Conservation (phyloP, 139 green algal genomes). For the Dunaliella primolecta region DNA sequence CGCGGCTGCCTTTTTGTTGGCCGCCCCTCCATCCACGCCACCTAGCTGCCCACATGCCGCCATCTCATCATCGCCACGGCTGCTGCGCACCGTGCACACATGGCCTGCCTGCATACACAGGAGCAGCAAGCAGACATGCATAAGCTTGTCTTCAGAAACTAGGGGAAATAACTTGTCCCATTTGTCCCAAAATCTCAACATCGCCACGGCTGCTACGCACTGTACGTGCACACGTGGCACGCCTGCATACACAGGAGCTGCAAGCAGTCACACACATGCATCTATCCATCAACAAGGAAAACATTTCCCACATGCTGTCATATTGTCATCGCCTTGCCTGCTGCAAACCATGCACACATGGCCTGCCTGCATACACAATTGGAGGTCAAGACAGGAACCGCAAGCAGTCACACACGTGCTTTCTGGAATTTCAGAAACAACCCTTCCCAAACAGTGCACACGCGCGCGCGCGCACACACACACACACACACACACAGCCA, state of each 20-base stretch:
- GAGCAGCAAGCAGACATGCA: not conserved
- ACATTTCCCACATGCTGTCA: constrained; percentile 88
- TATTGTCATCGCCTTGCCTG: constrained; percentile 68
- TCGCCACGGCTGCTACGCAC: constrained; percentile 70
- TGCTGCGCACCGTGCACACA: constrained; percentile 75
- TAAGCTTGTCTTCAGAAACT: not conserved
- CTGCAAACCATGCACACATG: not conserved
- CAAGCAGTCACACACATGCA: not conserved
- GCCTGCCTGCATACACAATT: not conserved
- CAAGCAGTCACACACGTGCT: not conserved
- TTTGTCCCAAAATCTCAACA: too few species aligned
- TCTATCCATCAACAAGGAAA: not conserved
- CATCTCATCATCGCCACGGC: constrained; percentile 77
- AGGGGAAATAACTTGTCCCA: too few species aligned
- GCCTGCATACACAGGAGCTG: too few species aligned
- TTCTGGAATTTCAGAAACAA: too few species aligned
- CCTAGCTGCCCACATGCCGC: constrained; percentile 88
- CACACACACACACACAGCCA: too few species aligned
- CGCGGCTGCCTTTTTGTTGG: not conserved
- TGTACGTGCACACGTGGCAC: constrained; percentile 70
- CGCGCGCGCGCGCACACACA: too few species aligned
- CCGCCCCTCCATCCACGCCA: not conserved
- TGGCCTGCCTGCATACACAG: constrained; percentile 49
- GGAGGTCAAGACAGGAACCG: not conserved
- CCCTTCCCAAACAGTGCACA: too few species aligned